Evolutionary conservation across 345 rosid genomes (phyloP).

Genomic region (Eutrema heterophyllum): DNA sequence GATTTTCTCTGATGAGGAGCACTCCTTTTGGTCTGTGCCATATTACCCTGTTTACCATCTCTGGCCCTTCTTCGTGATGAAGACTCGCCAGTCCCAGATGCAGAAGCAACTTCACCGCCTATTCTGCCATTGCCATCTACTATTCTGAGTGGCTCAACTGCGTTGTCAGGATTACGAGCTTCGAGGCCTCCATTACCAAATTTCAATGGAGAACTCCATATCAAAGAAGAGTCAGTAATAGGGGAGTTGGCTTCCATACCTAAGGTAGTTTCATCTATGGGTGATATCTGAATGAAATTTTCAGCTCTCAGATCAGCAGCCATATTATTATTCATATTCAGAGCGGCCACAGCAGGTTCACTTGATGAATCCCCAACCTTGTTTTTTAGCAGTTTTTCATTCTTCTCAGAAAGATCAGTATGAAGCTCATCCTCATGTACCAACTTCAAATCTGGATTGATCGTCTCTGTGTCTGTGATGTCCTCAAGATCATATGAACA

Average conservation of each 20-base stretch:
- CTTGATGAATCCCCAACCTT: conserved; percentile 11
- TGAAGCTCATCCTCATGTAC: conserved; percentile 20
- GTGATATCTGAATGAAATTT: conserved; percentile 16
- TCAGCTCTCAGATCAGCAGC: conserved; percentile 33
- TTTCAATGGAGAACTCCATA: conserved; percentile 22
- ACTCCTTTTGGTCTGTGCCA: conserved; percentile 38
- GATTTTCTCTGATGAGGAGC: conserved; percentile 39
- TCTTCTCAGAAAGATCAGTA: conserved; percentile 19
- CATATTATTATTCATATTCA: conserved; percentile 34
- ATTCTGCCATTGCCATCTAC: conserved; percentile 37
- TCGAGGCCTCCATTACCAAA: conserved; percentile 25
- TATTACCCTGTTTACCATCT: conserved; percentile 39
- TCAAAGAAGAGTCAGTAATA: conserved; percentile 31
- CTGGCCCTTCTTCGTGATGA: conserved; percentile 44
- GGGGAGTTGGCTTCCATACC: conserved; percentile 28
- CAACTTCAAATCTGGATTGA: conserved; percentile 24
- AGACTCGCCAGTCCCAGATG: conserved; percentile 31
- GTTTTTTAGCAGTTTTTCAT: conserved; percentile 18
- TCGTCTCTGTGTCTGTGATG: conserved; percentile 12
- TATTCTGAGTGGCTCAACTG: conserved; percentile 29
- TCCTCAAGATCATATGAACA: conserved; percentile 22
- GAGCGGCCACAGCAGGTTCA: conserved; percentile 13
- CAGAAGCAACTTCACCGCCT: conserved; percentile 35
- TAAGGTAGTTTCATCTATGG: conserved; percentile 23
- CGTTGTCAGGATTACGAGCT: conserved; percentile 28